A percentile compares a stretch with the other conserved stretches of the same genome.
phyloP scores from a whole-genome alignment of 2,329 filamentous ascomycete genomes.

The Conoideocrella luteorostrata region DNA sequence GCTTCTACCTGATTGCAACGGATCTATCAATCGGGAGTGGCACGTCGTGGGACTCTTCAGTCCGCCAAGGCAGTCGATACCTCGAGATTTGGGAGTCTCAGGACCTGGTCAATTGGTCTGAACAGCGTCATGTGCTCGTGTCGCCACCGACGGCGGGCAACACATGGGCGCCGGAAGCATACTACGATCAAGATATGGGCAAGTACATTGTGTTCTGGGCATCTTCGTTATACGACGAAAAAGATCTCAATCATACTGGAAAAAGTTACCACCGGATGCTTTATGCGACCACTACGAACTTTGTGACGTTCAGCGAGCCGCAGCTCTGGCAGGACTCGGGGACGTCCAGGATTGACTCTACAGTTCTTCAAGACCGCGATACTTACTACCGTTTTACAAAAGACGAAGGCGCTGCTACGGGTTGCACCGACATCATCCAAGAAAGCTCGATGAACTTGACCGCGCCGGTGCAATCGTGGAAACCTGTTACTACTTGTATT shows the following conservation, averaged over 20 bases:
- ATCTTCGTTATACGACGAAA: background rate
- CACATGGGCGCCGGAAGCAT: slow-evolving; percentile 1
- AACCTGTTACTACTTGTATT: background rate
- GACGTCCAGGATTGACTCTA: background rate
- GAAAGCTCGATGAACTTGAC: slow-evolving; percentile 1
- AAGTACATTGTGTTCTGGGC: slow-evolving; percentile 4
- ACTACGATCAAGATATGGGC: background rate
- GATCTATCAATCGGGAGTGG: slow-evolving; percentile 4
- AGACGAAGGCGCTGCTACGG: background rate
- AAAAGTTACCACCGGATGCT: background rate
- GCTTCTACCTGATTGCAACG: slow-evolving; percentile 3
- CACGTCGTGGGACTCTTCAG: slow-evolving; percentile 1
- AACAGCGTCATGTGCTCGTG: background rate
- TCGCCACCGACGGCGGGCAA: slow-evolving; percentile 2
- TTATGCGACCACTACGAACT: slow-evolving; percentile 1
- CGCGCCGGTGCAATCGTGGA: background rate
- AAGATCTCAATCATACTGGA: background rate
- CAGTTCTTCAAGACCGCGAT: background rate
- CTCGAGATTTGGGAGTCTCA: slow-evolving; percentile 3
- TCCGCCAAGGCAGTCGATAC: slow-evolving; percentile 1
- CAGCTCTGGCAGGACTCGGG: slow-evolving; percentile 1
- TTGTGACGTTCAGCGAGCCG: background rate
- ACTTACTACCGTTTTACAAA: slow-evolving; percentile 5
- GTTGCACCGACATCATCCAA: background rate
- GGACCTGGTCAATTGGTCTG: slow-evolving; percentile 1